phyloP scores from a whole-genome alignment of 306 rosid genomes.

The Pyrus pyrifolia region DNA sequence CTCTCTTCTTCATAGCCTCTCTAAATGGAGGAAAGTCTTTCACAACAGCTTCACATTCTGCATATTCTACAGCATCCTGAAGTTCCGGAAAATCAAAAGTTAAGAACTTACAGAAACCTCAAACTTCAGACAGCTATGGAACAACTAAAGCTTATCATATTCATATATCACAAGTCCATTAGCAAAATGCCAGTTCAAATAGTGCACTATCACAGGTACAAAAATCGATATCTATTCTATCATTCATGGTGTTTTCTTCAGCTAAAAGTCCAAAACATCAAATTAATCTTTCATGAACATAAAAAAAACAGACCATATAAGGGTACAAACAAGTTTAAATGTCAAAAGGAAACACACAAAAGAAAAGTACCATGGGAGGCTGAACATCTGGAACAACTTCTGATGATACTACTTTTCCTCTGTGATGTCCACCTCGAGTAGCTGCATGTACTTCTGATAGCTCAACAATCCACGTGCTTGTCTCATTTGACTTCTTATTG shows the following conservation, averaged over 20 bases:
- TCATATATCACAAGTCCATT: not conserved
- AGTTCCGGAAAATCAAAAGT: not conserved
- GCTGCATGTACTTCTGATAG: constrained; percentile 88
- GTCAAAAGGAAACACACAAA: not conserved
- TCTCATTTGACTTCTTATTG: constrained; percentile 70
- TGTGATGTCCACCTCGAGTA: constrained; percentile 90
- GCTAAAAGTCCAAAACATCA: not conserved
- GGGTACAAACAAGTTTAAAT: not conserved
- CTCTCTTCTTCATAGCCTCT: constrained; percentile 95
- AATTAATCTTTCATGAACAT: not conserved
- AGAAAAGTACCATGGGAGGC: constrained; percentile 73
- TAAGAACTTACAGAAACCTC: not conserved
- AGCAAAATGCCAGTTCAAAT: not conserved
- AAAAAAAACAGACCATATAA: not conserved
- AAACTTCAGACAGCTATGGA: not conserved
- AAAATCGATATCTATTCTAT: not conserved
- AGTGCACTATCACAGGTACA: not conserved
- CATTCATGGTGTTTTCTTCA: not conserved
- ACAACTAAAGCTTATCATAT: not conserved
- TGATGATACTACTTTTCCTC: constrained; percentile 81
- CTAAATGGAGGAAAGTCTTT: constrained; percentile 80
- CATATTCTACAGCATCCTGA: constrained; percentile 87
- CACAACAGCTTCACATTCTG: constrained; percentile 89
- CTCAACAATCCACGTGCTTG: constrained; percentile 70
- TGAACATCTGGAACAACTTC: constrained; percentile 72